phyloP scores from a whole-genome alignment of 2,329 filamentous ascomycete genomes.

The Claviceps citrina region DNA sequence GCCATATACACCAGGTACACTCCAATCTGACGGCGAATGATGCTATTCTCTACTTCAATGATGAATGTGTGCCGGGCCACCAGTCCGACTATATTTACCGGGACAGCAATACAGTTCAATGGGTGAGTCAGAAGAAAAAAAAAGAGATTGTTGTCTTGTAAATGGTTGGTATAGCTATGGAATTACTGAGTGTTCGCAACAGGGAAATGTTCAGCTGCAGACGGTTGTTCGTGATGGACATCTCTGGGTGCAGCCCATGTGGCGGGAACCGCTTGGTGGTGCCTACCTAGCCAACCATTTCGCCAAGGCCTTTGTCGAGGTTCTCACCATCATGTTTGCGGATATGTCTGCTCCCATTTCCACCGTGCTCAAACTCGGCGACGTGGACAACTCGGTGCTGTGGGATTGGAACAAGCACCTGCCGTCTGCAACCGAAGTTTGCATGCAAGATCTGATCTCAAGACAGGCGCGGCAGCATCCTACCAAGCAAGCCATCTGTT shows the following conservation, averaged over 20 bases:
- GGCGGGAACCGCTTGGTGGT: constrained; percentile 2
- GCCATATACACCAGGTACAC: neutral
- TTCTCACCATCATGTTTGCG: neutral
- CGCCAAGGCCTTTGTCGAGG: neutral
- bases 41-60: neutral
- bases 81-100: neutral
- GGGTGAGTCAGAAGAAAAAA: too few relatives aligned
- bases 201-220: constrained; percentile 1
- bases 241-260: constrained; percentile 2
- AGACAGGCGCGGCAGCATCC: neutral
- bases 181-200: neutral
- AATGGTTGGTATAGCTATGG: neutral
- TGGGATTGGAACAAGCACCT: constrained; percentile 1
- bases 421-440: neutral
- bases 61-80: neutral
- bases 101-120: neutral
- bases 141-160: too few relatives aligned
- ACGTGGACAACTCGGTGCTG: neutral
- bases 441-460: constrained; percentile 1
- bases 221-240: neutral
- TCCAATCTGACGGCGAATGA: neutral
- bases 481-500: constrained; percentile 15
- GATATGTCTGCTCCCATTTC: neutral
- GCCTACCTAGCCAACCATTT: constrained; percentile 1
- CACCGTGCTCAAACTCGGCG: neutral